Conservation (phyloP, 2,329 filamentous ascomycete genomes). For the Blastomyces emzantsi region DNA sequence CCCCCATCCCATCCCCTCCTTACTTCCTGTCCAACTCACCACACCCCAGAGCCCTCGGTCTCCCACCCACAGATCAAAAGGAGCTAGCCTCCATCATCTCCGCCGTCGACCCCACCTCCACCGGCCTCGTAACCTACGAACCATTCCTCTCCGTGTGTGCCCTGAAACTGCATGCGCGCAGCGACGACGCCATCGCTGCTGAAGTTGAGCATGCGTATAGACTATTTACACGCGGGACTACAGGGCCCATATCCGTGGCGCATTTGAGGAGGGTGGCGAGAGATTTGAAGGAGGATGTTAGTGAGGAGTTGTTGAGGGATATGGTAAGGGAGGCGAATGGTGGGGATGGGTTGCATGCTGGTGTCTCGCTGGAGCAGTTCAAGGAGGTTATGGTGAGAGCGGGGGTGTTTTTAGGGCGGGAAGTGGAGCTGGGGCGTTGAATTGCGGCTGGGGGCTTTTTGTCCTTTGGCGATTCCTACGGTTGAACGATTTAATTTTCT, state of each 20-base stretch:
- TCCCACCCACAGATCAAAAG: conserved; percentile 52
- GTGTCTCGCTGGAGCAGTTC: conserved; percentile 72
- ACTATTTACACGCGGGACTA: conserved; percentile 59
- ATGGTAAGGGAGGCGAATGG: conserved; percentile 96
- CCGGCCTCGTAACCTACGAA: conserved; percentile 68
- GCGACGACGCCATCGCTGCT: conserved; percentile 47
- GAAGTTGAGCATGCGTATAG: conserved; percentile 76
- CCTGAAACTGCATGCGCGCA: conserved; percentile 61
- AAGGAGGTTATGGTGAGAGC: conserved; percentile 76
- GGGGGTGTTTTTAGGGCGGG: conserved; percentile 60
- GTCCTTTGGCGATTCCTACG: not conserved
- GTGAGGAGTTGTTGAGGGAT: conserved; percentile 74
- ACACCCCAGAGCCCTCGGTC: conserved; percentile 62
- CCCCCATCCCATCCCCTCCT: not conserved
- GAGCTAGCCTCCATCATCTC: conserved; percentile 70
- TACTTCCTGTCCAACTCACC: not conserved
- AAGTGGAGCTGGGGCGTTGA: not conserved
- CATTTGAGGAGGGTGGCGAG: conserved; percentile 72
- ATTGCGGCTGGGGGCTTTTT: not conserved
- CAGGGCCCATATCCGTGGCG: conserved; percentile 64
- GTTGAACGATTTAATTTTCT: not conserved
- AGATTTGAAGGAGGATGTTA: conserved; percentile 73
- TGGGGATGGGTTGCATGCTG: conserved; percentile 59
- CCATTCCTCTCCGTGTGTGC: conserved; percentile 83
- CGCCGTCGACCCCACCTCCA: conserved; percentile 71